A percentile compares a stretch with the other conserved stretches of the same genome.
phyloP scores from a whole-genome alignment of 306 rosid genomes.

The Acacia acuminata region DNA sequence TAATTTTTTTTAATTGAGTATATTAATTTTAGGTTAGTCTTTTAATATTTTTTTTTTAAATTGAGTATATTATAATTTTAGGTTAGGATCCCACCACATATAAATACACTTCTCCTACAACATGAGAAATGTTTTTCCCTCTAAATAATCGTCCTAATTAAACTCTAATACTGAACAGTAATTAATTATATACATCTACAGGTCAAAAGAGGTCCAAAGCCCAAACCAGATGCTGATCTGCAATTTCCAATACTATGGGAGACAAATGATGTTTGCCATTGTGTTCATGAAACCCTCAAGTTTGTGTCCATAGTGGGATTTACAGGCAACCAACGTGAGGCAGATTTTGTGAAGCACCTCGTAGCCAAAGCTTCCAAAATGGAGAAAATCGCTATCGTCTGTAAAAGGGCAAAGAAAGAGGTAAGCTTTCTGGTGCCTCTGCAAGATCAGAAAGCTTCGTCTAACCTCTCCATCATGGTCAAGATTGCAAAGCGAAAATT shows the following conservation, averaged over 20 bases:
- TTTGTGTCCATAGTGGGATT: slow-evolving; percentile 17
- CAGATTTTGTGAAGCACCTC: slow-evolving; percentile 25
- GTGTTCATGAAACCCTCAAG: slow-evolving; percentile 18
- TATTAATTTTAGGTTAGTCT: no score
- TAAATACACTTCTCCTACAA: no score
- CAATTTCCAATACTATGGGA: slow-evolving; percentile 24
- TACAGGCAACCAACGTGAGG: slow-evolving; percentile 28
- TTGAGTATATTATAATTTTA: no score
- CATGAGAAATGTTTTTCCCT: no score
- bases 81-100: no score
- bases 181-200: neutral
- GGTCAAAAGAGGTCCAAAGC: neutral
- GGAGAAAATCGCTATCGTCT: neutral
- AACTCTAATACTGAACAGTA: neutral
- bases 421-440: neutral
- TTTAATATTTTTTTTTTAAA: no score
- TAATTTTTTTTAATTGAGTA: no score
- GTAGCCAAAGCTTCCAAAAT: neutral
- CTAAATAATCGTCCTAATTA: no score
- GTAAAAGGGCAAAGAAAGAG: neutral
- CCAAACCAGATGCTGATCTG: neutral
- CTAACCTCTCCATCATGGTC: slow-evolving; percentile 6
- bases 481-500: neutral
- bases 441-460: neutral
- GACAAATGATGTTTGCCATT: neutral